Percentiles rank a stretch among this genome's conserved stretches.
Conservation (phyloP, 176 grass and related monocot genomes). For the Thalia dealbata region DNA sequence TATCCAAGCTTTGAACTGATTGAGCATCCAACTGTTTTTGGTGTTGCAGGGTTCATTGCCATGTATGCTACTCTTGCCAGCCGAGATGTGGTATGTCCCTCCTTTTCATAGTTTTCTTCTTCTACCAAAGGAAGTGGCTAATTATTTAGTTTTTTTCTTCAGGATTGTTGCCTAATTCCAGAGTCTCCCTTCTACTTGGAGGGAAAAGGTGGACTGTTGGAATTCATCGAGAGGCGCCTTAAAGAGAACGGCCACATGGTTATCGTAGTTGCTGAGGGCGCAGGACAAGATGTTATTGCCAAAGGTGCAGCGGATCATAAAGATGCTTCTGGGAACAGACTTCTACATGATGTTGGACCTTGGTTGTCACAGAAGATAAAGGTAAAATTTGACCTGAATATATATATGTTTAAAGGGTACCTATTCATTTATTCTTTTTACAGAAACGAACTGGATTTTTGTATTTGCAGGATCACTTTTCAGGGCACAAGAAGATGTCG, state of each 20-base stretch:
- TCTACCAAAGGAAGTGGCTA: not conserved
- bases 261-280: slow-evolving; percentile 96
- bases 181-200: slow-evolving; percentile 94
- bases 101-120: not conserved
- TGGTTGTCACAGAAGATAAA: slow-evolving; percentile 98
- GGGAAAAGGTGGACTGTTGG: slow-evolving; percentile 71
- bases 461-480: slow-evolving; percentile 62
- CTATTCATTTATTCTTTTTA: not conserved
- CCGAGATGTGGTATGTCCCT: slow-evolving; percentile 82
- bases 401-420: not conserved
- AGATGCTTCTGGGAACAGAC: slow-evolving; percentile 84
- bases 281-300: slow-evolving; percentile 76
- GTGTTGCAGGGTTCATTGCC: slow-evolving; percentile 74
- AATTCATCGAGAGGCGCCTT: slow-evolving; percentile 71
- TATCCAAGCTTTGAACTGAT: not conserved
- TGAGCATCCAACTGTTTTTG: slow-evolving; percentile 1
- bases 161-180: slow-evolving; percentile 97
- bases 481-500: slow-evolving; percentile 48
- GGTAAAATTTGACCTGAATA: slow-evolving; percentile 21
- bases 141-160: slow-evolving; percentile 16
- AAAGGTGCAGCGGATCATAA: slow-evolving; percentile 50
- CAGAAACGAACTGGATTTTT: slow-evolving; percentile 5
- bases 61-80: slow-evolving; percentile 97
- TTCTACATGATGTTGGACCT: slow-evolving; percentile 84
- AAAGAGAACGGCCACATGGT: slow-evolving; percentile 97